These are phyloP conservation scores for Escovopsis sp. DNA, from an alignment of 2,329 filamentous ascomycete species.

Conservation along the genomic window DNA sequence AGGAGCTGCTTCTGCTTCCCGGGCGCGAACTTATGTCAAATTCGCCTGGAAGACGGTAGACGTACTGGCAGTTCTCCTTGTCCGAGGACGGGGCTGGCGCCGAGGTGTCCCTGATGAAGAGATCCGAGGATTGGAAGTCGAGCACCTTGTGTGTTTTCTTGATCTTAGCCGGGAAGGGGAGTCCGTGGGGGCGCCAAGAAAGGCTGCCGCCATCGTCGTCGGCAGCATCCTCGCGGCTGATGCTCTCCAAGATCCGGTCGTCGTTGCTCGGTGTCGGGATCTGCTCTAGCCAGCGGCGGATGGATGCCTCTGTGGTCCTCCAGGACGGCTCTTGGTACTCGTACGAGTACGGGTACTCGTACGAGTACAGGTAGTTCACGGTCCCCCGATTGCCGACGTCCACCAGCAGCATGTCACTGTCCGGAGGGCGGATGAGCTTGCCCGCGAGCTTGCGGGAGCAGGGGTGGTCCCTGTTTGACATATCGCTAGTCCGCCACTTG, in stretches of 20 bases:
- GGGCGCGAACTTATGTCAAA: neutral
- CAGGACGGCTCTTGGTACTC: neutral
- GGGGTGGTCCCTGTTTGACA: constrained; percentile 1
- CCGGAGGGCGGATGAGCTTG: neutral
- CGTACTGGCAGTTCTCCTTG: neutral
- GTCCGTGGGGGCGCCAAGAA: constrained; percentile 3
- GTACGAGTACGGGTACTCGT: too few species aligned
- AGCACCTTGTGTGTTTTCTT: neutral
- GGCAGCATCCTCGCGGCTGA: neutral
- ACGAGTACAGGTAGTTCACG: too few species aligned
- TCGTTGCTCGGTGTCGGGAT: neutral
- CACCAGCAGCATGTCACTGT: neutral
- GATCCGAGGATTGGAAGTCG: constrained; percentile 1
- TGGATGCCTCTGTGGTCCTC: neutral
- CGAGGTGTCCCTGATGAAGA: constrained; percentile 1
- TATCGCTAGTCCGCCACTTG: neutral
- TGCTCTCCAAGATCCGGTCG: neutral
- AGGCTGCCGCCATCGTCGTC: neutral
- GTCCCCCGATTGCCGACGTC: too few species aligned
- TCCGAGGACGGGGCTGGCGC: neutral
- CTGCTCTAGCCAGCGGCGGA: constrained; percentile 4
- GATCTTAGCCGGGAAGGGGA: neutral
- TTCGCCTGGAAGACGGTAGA: neutral
- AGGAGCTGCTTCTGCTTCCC: neutral
- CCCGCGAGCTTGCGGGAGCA: neutral